Base-by-base conservation (phyloP, 1,284 basidiomycete genomes). In the Agaricales sp. region DNA sequence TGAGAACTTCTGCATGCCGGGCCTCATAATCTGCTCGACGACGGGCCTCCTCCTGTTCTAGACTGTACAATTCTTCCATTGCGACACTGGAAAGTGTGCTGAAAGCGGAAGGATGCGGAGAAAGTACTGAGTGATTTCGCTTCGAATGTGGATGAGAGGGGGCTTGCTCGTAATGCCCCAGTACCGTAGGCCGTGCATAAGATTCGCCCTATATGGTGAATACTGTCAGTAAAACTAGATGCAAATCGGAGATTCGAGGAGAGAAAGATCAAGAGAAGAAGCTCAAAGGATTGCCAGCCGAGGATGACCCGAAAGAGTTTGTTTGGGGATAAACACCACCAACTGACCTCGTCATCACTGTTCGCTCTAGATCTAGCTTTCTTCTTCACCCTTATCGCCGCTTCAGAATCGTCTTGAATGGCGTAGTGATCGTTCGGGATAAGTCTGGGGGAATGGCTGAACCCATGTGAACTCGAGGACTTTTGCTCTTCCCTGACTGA, bases 21-120 rank as follows among this genome's bases (percentile, higher is more conserved):
- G 86, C 76, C 60, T 92, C 89, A 65, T 87, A 94, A 60, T 92
- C 87, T 4, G 88, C 90, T 35, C 91, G 74, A 20, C 92, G 76
- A 43, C 83, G 64, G 1, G 89, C 87, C 62, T 94, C 91, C 55
- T 83, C 75, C 35, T 82, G 81, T 64, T 94, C 92, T n/a, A 94
- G 77, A 55, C 82, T 80, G 59, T 86, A 84, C 0, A 94, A 75
- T 63, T 93, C 88, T 51, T 90, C 88, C 64, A 92, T 86, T 1
- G 91, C 90, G 35, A 90, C 76, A 18, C 77, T 81, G 8, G 87
- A 90, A 21, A 93, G 68, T 0, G 89, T 78, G 14, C 75, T 76
- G 56, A 87, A 82, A 1, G 87, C 75, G n/a, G 80, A 74, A 8
- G 74, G 66, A n/a, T n/a, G n/a, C 52, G 37, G 35, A 43, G 49